Base-by-base conservation (phyloP, 1,139 yeast species). In the Pichia inconspicua region DNA sequence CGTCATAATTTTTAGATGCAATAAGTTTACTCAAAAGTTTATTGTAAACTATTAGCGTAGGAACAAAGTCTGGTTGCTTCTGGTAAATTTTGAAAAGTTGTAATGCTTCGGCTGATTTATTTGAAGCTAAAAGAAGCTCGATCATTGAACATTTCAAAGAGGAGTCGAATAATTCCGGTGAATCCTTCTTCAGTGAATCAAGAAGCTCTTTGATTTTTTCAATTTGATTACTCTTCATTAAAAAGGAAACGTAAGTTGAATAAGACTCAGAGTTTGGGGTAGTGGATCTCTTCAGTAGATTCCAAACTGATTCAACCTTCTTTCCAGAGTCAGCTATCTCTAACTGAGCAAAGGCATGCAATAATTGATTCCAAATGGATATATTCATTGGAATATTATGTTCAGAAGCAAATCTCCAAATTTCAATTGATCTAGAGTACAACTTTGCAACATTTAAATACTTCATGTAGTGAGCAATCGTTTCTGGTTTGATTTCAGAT, bases 311-410 rank as follows among this genome's bases (percentile, higher is more conserved):
- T 42, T 69, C 69, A 32, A 67, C 55, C 44, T 69, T 62, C 40
- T 62, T 58, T 30, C 49, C 53, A 19, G 52, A 54, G 25, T 55
- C 28, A 55, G 62, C 48, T 46, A 67, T 49, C 25, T 49, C 52
- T 1, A 59, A 46, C 30, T 65, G 63, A 4, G 73, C 60, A 25
- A 70, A 74, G 1, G 78, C 67, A 41, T 64, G 58, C 32, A 77
- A 61, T 44, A 77, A 61, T 45, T 70, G 68, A 48, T 75, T 73
- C 79, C 79, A 77, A 5, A 71, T 61, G 9, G 58, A 58, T 11
- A 67, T 55, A 2, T 69, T 55, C 2, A 58, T 55, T 1, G 49
- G 50, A 11, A 49, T 47, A 25, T 47, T 40, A 22, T 49, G 39
- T 8, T 32, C 17, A 10, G 34, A 58, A 40, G 64, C 45, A 37